phyloP scores from a whole-genome alignment of 106 monocot species.

The Triglochin maritima region DNA sequence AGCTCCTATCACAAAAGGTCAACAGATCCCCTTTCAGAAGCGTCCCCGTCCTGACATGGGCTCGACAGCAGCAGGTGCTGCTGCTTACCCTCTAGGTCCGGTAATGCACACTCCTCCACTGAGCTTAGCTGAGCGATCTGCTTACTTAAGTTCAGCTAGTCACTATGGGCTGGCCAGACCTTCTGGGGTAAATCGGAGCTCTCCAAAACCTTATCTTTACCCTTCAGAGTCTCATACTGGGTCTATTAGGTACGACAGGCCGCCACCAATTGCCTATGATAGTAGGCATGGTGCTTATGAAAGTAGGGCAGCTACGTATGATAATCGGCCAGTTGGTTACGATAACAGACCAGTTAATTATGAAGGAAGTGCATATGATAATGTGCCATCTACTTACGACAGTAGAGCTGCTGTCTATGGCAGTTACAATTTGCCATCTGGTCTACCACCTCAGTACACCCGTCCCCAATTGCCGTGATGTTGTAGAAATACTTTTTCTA shows the following conservation, averaged over 20 bases:
- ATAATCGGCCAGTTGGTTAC: constrained; percentile 1
- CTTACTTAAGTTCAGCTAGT: constrained; percentile 18
- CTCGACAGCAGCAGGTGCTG: constrained; percentile 5
- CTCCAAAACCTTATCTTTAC: constrained; percentile 24
- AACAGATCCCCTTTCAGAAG: constrained; percentile 25
- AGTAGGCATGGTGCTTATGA: constrained; percentile 7
- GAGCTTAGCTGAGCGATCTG: constrained; percentile 18
- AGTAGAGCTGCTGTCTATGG: constrained; percentile 8
- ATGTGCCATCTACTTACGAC: neutral
- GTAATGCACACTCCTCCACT: constrained; percentile 9
- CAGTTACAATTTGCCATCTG: constrained; percentile 7
- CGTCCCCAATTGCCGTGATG: neutral
- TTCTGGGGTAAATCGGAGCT: constrained; percentile 17
- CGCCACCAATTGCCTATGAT: constrained; percentile 5
- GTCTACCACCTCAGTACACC: constrained; percentile 15
- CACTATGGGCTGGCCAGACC: constrained; percentile 22
- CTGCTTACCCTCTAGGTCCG: constrained; percentile 2
- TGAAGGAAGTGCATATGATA: constrained; percentile 2
- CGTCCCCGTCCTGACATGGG: constrained; percentile 16
- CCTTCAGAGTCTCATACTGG: constrained; percentile 15
- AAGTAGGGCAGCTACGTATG: neutral
- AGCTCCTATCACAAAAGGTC: constrained; percentile 14
- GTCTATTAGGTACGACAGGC: constrained; percentile 28
- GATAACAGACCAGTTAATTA: constrained; percentile 2
- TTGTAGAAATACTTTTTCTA: too few relatives aligned